Base-by-base conservation (phyloP, 352 stramenopile genomes). In the Globisporangium nagaii region DNA sequence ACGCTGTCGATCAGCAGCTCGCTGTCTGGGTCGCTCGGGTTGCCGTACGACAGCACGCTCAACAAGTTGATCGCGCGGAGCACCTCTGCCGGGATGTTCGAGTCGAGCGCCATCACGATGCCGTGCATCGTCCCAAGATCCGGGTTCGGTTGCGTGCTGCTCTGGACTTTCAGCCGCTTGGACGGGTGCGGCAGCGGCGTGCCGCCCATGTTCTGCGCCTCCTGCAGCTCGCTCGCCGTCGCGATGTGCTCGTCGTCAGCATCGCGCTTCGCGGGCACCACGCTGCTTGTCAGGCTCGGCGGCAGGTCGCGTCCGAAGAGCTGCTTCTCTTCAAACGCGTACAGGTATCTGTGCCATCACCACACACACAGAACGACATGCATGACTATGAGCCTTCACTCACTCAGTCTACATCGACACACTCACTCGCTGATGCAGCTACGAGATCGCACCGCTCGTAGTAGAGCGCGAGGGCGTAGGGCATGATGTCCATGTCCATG, bases 311-410 rank as follows among this genome's bases (percentile, higher is more conserved):
- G 66, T 25, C 79, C 79, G 51, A 86, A 87, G 22, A 93, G 63
- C 63, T 93, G 79, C 53, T 90, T 88, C 58, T 81, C 69, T 47
- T 93, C 83, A 56, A 93, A 93, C 13, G 78, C 60, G 19, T 71
- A 62, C 37, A 91, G 32, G 44, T 63, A 70, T 17, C 68, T 75
- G 47, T 17, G 12, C 24, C 13, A 42, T 10, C 24, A 19, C 41
- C 10, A 20, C 13, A 31, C 31, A 24, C 4, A 35, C 17, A 41
- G 12, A 39, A 6, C 36, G 13, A 15, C 17, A 59, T 2, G 13
- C 20, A 52, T 47, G 10, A n/a, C n/a, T n/a, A n/a, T n/a, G n/a
- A n/a, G n/a, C n/a, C n/a, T n/a, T n/a, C n/a, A n/a, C n/a, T n/a
- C n/a, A n/a, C n/a, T n/a, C n/a, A n/a, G 20, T 20, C 22, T 17